Evolutionary conservation across 768 basidiomycete species (phyloP).

Genomic region (Pulveroboletus ravenelii): DNA sequence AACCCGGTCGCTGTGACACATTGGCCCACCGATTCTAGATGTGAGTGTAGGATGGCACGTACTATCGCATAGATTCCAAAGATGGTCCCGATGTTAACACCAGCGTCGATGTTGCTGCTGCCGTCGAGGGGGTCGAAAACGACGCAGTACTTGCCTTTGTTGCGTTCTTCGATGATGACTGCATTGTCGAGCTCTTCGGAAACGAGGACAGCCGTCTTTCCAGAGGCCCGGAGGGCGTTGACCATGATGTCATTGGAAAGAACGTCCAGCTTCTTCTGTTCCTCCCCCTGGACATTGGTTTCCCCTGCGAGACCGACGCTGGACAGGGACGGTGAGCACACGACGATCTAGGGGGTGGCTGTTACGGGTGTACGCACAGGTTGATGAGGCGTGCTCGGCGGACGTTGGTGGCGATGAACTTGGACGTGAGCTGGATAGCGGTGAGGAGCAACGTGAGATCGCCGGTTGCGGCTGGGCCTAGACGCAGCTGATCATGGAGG

Average conservation of each 20-base stretch:
- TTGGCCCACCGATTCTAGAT: background rate
- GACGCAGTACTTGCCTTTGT: constrained; percentile 90
- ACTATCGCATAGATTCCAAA: constrained; percentile 95
- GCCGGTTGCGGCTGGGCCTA: constrained; percentile 82
- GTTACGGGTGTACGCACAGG: constrained; percentile 54
- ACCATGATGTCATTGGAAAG: constrained; percentile 99
- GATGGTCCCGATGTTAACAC: constrained; percentile 97
- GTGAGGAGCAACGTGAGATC: constrained; percentile 92
- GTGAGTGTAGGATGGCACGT: constrained; percentile 30
- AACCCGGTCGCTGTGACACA: constrained; percentile 57
- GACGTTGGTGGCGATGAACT: constrained; percentile 98
- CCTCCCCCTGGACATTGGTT: constrained; percentile 95
- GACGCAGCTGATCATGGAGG: constrained; percentile 75
- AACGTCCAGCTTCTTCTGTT: constrained; percentile 99
- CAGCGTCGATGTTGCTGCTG: constrained; percentile 95
- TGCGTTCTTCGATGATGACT: constrained; percentile 76
- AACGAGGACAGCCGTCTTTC: constrained; percentile 94
- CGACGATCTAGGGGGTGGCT: background rate
- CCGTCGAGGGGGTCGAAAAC: constrained; percentile 98
- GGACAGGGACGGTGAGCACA: constrained; percentile 4
- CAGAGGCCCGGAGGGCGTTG: constrained; percentile 92
- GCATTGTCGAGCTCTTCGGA: constrained; percentile 94
- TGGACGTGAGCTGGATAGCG: constrained; percentile 93
- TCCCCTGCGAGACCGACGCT: constrained; percentile 97
- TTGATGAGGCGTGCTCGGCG: constrained; percentile 96